Percentiles rank a stretch among this genome's conserved stretches.
Evolutionary conservation across 441 rosid genomes (phyloP).

Genomic region (Erysimum cheiri): DNA sequence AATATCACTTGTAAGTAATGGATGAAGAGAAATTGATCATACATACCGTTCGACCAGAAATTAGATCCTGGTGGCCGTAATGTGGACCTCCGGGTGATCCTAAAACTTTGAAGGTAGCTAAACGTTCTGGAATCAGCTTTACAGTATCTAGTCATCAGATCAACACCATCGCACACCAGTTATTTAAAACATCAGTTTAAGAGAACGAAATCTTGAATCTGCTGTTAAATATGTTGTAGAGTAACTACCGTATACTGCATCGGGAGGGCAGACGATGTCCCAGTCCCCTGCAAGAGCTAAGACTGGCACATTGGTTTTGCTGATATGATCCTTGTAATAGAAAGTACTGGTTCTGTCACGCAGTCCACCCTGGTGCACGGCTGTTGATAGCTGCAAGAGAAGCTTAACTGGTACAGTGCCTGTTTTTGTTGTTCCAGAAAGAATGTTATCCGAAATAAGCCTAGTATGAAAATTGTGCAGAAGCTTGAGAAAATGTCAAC

Average conservation of each 20-base stretch:
- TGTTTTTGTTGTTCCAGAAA: slow-evolving; percentile 14
- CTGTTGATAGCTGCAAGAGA: slow-evolving; percentile 51
- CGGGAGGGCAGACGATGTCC: slow-evolving; percentile 66
- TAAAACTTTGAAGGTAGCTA: slow-evolving; percentile 57
- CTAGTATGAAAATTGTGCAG: not conserved
- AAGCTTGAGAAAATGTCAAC: slow-evolving; percentile 16
- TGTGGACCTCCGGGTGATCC: slow-evolving; percentile 73
- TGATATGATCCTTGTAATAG: slow-evolving; percentile 63
- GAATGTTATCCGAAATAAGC: not conserved
- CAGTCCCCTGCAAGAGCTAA: slow-evolving; percentile 68
- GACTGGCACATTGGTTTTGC: slow-evolving; percentile 61
- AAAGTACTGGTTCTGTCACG: slow-evolving; percentile 55
- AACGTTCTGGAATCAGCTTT: slow-evolving; percentile 55
- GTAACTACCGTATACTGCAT: slow-evolving; percentile 64
- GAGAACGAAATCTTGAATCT: not conserved
- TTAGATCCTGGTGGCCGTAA: slow-evolving; percentile 64
- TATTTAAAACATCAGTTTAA: slow-evolving; percentile 2
- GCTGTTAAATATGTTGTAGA: not conserved
- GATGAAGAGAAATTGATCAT: slow-evolving; percentile 5
- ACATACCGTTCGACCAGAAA: slow-evolving; percentile 56
- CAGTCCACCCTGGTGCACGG: slow-evolving; percentile 53
- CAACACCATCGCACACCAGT: slow-evolving; percentile 3
- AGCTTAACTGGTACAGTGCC: slow-evolving; percentile 64
- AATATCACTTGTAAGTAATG: not conserved
- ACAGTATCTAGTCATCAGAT: slow-evolving; percentile 57